These are phyloP conservation scores for Gonapodya sp. DNA, from an alignment of 192 early-diverging fungal genomes.

Conservation along the genomic window DNA sequence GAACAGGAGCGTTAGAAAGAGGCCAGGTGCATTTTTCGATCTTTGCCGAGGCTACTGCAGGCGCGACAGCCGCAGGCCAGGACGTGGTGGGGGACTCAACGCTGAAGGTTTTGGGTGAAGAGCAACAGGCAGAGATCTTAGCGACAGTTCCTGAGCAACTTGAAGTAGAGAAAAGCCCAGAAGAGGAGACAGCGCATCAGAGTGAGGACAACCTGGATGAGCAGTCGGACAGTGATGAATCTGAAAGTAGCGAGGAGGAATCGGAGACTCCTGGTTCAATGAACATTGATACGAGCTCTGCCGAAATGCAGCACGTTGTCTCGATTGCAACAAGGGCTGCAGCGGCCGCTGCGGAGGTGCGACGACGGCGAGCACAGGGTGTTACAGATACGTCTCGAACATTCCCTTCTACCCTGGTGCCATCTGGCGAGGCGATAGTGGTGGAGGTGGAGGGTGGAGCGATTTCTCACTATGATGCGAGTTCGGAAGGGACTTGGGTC, in stretches of 20 bases:
- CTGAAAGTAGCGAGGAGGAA: too few species aligned
- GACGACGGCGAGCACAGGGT: not conserved
- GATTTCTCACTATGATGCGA: not conserved
- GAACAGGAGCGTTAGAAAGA: not conserved
- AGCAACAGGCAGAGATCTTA: not conserved
- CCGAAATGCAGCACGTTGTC: not conserved
- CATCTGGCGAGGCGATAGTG: not conserved
- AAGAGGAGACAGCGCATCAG: too few species aligned
- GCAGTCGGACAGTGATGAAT: too few species aligned
- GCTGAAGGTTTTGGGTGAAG: not conserved
- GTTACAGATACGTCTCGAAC: not conserved
- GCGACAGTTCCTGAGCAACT: not conserved
- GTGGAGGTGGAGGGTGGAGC: not conserved
- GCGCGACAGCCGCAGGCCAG: not conserved
- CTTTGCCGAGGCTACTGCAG: not conserved
- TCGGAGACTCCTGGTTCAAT: too few species aligned
- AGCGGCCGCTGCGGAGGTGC: not conserved
- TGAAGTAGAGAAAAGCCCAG: not conserved
- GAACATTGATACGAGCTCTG: not conserved
- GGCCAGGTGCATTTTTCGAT: not conserved
- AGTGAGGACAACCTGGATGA: too few species aligned
- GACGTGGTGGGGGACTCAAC: not conserved
- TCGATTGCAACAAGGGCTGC: not conserved
- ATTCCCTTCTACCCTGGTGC: not conserved
- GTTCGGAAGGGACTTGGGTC: not conserved